Percentiles rank a stretch among this genome's conserved stretches.
phyloP scores from a whole-genome alignment of 225 moss, liverwort and hornwort genomes.

The Takakia lepidozioides region DNA sequence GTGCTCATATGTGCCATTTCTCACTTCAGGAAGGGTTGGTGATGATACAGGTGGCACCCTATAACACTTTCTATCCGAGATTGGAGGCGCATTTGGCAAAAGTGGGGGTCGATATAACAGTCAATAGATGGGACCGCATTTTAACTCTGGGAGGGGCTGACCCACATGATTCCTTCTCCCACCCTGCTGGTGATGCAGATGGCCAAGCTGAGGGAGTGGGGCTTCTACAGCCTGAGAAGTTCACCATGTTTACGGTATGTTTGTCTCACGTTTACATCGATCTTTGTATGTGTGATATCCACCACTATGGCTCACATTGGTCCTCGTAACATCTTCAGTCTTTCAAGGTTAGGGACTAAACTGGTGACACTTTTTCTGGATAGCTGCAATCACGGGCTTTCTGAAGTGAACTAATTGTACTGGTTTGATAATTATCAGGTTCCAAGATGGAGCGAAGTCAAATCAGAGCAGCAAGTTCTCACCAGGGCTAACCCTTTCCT shows the following conservation, averaged over 20 bases:
- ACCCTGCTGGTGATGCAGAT: conserved; percentile 77
- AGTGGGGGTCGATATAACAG: conserved; percentile 76
- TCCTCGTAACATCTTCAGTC: no score
- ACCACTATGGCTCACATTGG: no score
- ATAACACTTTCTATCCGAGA: conserved; percentile 88
- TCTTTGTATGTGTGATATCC: not conserved
- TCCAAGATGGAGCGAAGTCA: conserved; percentile 73
- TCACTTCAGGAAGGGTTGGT: no score
- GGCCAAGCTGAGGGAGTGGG: conserved; percentile 72
- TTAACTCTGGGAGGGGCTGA: conserved; percentile 73
- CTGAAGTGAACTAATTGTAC: no score
- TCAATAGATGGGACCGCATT: conserved; percentile 87
- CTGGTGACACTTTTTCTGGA: no score
- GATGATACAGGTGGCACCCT: conserved; percentile 96
- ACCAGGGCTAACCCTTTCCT: conserved; percentile 82
- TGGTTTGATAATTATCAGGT: conserved; percentile 28
- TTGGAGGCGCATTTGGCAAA: conserved; percentile 74
- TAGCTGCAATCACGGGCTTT: no score
- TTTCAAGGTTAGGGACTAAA: no score
- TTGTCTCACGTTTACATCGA: not conserved
- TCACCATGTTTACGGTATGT: conserved; percentile 67
- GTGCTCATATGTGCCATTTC: no score
- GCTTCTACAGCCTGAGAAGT: conserved; percentile 74
- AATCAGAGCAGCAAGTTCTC: conserved; percentile 57
- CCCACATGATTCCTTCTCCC: conserved; percentile 76